These are phyloP conservation scores for Jaltomata sinuosa DNA, from an alignment of 257 asterid genomes.

Conservation along the genomic window DNA sequence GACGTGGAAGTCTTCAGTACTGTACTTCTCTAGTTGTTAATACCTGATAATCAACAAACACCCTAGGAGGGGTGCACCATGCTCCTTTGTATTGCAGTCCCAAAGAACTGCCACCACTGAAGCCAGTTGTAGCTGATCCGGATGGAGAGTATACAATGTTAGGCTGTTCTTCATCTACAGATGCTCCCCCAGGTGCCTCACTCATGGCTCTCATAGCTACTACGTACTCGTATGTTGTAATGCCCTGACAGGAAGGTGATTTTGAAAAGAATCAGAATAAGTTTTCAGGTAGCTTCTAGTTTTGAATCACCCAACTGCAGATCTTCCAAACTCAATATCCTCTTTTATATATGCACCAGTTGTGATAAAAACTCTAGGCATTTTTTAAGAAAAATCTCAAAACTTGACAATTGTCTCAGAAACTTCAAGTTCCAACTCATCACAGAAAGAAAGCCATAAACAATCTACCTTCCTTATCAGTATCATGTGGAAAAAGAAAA, in stretches of 20 bases:
- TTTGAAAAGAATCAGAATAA: background rate
- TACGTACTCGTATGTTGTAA: constrained; percentile 88
- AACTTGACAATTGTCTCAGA: background rate
- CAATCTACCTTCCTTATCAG: constrained; percentile 69
- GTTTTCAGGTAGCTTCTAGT: constrained; percentile 5
- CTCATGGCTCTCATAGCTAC: constrained; percentile 99
- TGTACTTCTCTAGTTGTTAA: background rate
- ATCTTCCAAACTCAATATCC: background rate
- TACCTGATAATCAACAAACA: constrained; percentile 97
- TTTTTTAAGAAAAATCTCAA: background rate
- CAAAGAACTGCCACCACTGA: constrained; percentile 93
- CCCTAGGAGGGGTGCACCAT: constrained; percentile 99
- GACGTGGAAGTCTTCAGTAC: background rate
- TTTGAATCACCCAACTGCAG: background rate
- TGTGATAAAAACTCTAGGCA: background rate
- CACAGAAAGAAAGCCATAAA: background rate
- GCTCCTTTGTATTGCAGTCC: constrained; percentile 99
- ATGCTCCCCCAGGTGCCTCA: constrained; percentile 78
- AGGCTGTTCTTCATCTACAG: constrained; percentile 72
- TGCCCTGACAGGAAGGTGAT: constrained; percentile 46
- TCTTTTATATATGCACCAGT: background rate
- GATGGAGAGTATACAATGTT: constrained; percentile 77
- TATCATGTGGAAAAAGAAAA: constrained; percentile 97
- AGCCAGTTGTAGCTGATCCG: constrained; percentile 92
- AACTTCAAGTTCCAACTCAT: background rate